These are phyloP conservation scores for Emergomyces pasteurianus DNA, from an alignment of 2,329 filamentous ascomycete species.

Conservation along the genomic window DNA sequence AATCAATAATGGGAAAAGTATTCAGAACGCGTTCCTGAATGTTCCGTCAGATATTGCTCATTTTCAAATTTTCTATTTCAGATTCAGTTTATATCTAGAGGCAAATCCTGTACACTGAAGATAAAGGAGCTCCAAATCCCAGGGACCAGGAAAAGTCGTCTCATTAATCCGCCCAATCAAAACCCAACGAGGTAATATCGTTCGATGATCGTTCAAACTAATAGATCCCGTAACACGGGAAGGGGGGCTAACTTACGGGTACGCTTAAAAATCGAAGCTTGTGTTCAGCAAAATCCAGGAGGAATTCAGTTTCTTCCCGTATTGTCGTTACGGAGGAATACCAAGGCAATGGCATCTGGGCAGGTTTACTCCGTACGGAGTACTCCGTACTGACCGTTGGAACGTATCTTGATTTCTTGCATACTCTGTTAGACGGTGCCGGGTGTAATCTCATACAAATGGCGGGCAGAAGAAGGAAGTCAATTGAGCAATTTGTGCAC, in stretches of 20 bases:
- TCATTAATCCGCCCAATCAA: neutral
- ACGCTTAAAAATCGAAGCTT: neutral
- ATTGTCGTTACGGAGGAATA: neutral
- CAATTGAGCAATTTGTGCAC: neutral
- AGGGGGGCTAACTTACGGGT: neutral
- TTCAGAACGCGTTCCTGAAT: no score
- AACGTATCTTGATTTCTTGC: neutral
- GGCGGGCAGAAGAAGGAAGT: neutral
- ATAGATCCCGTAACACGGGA: neutral
- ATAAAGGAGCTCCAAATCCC: neutral
- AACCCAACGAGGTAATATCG: neutral
- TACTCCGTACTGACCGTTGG: neutral
- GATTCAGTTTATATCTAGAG: no score
- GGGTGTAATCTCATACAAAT: neutral
- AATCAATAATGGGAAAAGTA: no score
- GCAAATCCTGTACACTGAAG: neutral
- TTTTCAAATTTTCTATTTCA: no score
- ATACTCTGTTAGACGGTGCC: neutral
- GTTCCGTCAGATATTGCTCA: no score
- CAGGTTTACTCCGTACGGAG: neutral
- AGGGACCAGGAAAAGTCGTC: neutral
- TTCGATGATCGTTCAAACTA: neutral
- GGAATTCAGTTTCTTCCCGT: neutral
- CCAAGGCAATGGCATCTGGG: neutral
- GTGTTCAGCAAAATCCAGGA: neutral